Base-by-base conservation (phyloP, 2,329 filamentous ascomycete genomes). In the Pseudopyrenochaeta lycopersici region DNA sequence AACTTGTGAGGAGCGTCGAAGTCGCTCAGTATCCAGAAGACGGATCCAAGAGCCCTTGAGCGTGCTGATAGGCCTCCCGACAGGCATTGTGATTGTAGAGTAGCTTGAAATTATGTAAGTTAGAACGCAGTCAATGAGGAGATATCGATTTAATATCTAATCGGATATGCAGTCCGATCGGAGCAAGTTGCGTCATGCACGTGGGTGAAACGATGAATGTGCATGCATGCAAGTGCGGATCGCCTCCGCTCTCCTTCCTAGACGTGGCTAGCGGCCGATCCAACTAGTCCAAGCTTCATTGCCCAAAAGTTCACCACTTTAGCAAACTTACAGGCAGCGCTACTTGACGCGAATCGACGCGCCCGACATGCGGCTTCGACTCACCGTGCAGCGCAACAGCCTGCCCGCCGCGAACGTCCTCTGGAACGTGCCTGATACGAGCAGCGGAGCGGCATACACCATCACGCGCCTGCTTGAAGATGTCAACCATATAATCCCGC, bases 401-500 rank as follows among this genome's bases (percentile, higher is more conserved):
- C 64, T 78, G 47, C 76, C 76, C 2, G 52, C 63, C 11, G 65
- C 65, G 18, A 68, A 75, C 80, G 63, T 76, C 60, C 56, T 77
- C 53, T 72, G 70, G 76, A 69, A 63, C 64, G 60, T 76, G 44
- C 60, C 69, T 52, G 64, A 74, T n/a, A 66, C 67, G 17, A 66
- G 57, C 44, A 68, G 68, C 57, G 47, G 68, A 2, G 56, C 70
- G 20, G 63, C 67, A 2, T 72, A 72, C 47, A 96, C 91, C 2
- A 82, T 97, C 55, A 84, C 90, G 27, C 86, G 89, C 62, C 84
- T 97, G 2, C 81, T 97, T 32, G 86, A 90, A 59, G 85, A 91
- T 56, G 81, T 97, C 62, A 93, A 96, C 75, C 85, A 90, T 38
- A 83, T 90, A 14, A 80, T 97, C 1, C 92, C 93, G 0, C 85